These are phyloP conservation scores for Metarhizium brunneum DNA, from an alignment of 2,329 filamentous ascomycete species.

Conservation along the genomic window DNA sequence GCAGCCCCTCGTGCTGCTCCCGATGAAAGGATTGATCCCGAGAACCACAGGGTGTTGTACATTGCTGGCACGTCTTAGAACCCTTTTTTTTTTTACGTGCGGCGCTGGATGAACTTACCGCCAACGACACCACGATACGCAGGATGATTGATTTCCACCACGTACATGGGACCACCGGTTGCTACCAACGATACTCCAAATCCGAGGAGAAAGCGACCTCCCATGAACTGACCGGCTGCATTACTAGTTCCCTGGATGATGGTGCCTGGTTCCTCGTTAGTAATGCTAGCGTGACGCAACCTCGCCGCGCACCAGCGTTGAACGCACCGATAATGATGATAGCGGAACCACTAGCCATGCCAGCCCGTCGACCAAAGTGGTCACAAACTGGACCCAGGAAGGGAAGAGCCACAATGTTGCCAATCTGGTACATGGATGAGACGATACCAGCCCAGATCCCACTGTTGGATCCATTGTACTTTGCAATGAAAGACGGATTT, in stretches of 20 bases:
- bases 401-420: conserved; percentile 36
- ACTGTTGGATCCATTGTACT: conserved; percentile 29
- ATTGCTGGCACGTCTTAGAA: conserved; percentile 6
- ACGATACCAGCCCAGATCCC: conserved; percentile 41
- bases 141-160: not conserved
- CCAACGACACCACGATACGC: conserved; percentile 19
- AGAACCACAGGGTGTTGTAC: conserved; percentile 35
- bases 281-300: not conserved
- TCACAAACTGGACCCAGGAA: conserved; percentile 39
- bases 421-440: conserved; percentile 42
- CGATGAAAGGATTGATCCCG: conserved; percentile 40
- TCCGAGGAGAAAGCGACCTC: conserved; percentile 52
- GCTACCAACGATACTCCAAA: conserved; percentile 18
- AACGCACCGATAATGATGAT: conserved; percentile 32
- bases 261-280: conserved; percentile 13
- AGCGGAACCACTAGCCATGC: conserved; percentile 35
- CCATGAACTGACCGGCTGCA: conserved; percentile 34
- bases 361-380: conserved; percentile 35
- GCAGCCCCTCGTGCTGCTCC: conserved; percentile 36
- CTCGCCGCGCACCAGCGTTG: no score
- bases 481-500: conserved; percentile 29
- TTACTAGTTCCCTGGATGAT: conserved; percentile 34
- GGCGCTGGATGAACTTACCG: conserved; percentile 10
- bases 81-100: conserved; percentile 4
- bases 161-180: conserved; percentile 5